A percentile compares a stretch with the other conserved stretches of the same genome.
These are phyloP conservation scores for Fusarium irregulare DNA, from an alignment of 2,329 filamentous ascomycete genomes.

Conservation along the genomic window DNA sequence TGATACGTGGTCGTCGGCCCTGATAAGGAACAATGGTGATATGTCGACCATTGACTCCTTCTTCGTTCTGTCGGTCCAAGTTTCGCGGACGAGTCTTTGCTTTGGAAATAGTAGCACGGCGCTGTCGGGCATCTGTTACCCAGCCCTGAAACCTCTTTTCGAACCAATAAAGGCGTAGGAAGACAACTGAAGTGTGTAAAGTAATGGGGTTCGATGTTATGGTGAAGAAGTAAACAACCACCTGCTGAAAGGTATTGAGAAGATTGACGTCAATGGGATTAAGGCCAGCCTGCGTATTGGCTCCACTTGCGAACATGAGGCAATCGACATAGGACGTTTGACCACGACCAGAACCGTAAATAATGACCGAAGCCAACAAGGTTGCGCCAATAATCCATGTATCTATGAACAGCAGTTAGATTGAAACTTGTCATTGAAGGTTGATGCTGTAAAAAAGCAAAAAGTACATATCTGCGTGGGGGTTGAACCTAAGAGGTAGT, in stretches of 20 bases:
- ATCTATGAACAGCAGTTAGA: slow-evolving; percentile 62
- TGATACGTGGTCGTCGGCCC: slow-evolving; percentile 65
- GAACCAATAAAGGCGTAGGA: slow-evolving; percentile 96
- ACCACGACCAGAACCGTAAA: slow-evolving; percentile 71
- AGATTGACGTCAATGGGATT: slow-evolving; percentile 80
- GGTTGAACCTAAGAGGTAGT: slow-evolving; percentile 10
- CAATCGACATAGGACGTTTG: slow-evolving; percentile 84
- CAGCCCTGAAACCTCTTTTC: slow-evolving; percentile 93
- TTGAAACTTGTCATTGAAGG: slow-evolving; percentile 10
- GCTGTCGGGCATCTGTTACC: slow-evolving; percentile 75
- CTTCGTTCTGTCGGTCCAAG: slow-evolving; percentile 64
- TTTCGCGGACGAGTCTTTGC: slow-evolving; percentile 63
- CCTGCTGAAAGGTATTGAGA: slow-evolving; percentile 77
- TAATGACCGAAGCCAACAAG: slow-evolving; percentile 79
- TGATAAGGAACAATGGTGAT: slow-evolving; percentile 74
- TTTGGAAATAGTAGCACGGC: slow-evolving; percentile 73
- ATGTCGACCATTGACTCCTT: slow-evolving; percentile 71
- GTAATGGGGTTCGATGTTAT: slow-evolving; percentile 86
- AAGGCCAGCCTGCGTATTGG: slow-evolving; percentile 91
- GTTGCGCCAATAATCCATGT: slow-evolving; percentile 81
- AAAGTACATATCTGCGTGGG: slow-evolving; percentile 35
- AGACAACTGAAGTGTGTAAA: slow-evolving; percentile 87
- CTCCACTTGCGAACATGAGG: slow-evolving; percentile 86
- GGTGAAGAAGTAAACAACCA: slow-evolving; percentile 76
- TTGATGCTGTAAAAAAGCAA: slow-evolving; percentile 19